A percentile compares a stretch with the other conserved stretches of the same genome.
Evolutionary conservation across 2,329 filamentous ascomycete genomes (phyloP).

Genomic region (Diaporthe humulicola): DNA sequence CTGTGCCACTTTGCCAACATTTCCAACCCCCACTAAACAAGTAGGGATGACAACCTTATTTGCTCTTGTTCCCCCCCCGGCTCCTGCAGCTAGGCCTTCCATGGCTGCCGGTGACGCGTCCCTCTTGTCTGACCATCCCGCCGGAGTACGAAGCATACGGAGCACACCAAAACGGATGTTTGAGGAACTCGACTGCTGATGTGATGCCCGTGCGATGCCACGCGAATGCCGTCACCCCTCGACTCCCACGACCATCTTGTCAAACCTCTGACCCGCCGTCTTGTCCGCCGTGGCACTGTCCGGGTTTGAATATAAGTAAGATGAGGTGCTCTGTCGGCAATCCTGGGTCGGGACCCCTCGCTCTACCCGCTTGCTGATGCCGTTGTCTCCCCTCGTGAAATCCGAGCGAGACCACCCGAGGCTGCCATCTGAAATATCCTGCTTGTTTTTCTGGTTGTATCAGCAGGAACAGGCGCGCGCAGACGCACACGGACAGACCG

Average conservation of each 20-base stretch:
- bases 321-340: slow-evolving; percentile 18
- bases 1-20: not conserved
- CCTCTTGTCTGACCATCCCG: slow-evolving; percentile 14
- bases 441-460: not conserved
- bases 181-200: not conserved
- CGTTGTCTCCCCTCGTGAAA: slow-evolving; percentile 1
- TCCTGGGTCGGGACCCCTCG: slow-evolving; percentile 1
- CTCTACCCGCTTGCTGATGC: slow-evolving; percentile 1
- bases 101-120: slow-evolving; percentile 46
- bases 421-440: not conserved
- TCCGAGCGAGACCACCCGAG: not conserved
- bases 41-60: slow-evolving; percentile 34
- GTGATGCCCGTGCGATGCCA: slow-evolving; percentile 15
- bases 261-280: not conserved
- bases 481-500: not conserved
- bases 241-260: slow-evolving; percentile 1
- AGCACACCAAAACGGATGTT: not conserved
- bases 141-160: not conserved
- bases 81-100: slow-evolving; percentile 17
- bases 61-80: slow-evolving; percentile 9
- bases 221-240: not conserved
- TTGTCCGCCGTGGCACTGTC: not conserved
- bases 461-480: not conserved
- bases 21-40: not conserved
- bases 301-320: slow-evolving; percentile 1